A percentile compares a stretch with the other conserved stretches of the same genome.
phyloP scores from a whole-genome alignment of 495 filamentous ascomycete genomes.

The Patellaria atrata region DNA sequence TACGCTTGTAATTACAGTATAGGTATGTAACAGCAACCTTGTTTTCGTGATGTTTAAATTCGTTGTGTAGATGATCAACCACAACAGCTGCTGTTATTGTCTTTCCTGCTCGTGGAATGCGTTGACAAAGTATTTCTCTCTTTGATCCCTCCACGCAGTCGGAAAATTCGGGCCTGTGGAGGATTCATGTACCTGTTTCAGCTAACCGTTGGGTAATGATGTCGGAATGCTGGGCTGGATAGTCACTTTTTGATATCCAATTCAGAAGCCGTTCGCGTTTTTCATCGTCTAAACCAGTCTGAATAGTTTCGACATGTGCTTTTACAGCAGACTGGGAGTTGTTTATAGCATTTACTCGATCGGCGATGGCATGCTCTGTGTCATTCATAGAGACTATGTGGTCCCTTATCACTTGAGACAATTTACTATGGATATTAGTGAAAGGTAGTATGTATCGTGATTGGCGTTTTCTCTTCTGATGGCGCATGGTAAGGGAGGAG shows the following conservation, averaged over 20 bases:
- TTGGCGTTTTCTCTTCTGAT: too few species aligned
- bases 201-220: slow-evolving; percentile 23
- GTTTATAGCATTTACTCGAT: slow-evolving; percentile 2
- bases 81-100: slow-evolving; percentile 21
- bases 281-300: not conserved
- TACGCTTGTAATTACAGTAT: slow-evolving; percentile 29
- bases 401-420: slow-evolving; percentile 16
- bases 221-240: slow-evolving; percentile 23
- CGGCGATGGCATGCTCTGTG: slow-evolving; percentile 7
- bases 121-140: slow-evolving; percentile 25
- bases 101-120: slow-evolving; percentile 25
- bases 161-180: slow-evolving; percentile 25
- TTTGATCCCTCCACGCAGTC: slow-evolving; percentile 23
- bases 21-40: slow-evolving; percentile 26
- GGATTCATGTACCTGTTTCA: slow-evolving; percentile 31
- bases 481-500: too few species aligned
- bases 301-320: not conserved
- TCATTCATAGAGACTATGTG: too few species aligned
- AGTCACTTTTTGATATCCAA: slow-evolving; percentile 12
- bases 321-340: not conserved
- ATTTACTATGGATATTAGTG: slow-evolving; percentile 11
- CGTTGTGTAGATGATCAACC: slow-evolving; percentile 24
- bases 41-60: too few species aligned
- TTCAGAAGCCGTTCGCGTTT: slow-evolving; percentile 3
- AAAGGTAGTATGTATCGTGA: slow-evolving; percentile 1